Evolutionary conservation across 495 filamentous ascomycete genomes (phyloP), one percentile per base, ranked within the genome.

Genomic region (Chaetomium fimeti): DNA sequence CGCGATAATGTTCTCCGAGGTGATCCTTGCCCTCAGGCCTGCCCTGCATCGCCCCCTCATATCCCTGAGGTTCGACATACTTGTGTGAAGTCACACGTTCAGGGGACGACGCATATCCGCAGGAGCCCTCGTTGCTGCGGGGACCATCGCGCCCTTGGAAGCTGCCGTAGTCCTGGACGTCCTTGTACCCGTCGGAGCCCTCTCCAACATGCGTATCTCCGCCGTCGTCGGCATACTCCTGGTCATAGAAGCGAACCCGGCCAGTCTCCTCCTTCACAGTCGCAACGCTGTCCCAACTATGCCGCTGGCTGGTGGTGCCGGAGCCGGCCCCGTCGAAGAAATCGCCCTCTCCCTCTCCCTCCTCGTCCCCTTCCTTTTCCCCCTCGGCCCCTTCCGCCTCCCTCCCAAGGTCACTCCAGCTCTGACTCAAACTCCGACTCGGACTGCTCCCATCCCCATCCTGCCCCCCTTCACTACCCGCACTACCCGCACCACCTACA

Each of bases 201-300:
- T 57, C 62, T 43, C 32, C 59, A 9, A 61, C 22, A 25, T 53
- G 47, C 7, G 59, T 52, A 42, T 51, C 64, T n/a, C 56, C 59
- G 18, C 62, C 64, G 45, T 66, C 64, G 53, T 61, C 64, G 7
- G 52, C 64, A 25, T 66, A 53, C 20, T 66, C 59, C 27, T 53
- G 5, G 6, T 8, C 29, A 20, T 40, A 25, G 11, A 29, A 49
- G 1, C 45, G 45, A 20, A 20, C 45, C 6, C 45, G 45, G 20
- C n/a, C 8, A 20, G 18, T 24, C 15, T 49, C 45, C 45, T 24
- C 45, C 9, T n/a, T 20, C 20, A 49, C 18, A 12, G 45, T 49
- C 20, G 45, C 45, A 20, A 49, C 45, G 5, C 45, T 49, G 18
- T 49, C 45, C 45, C 45, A 49, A n/a, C 45, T 49, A 20, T 49